Base-by-base conservation (phyloP, 1,284 basidiomycete genomes). In the Coniferiporia weirii region DNA sequence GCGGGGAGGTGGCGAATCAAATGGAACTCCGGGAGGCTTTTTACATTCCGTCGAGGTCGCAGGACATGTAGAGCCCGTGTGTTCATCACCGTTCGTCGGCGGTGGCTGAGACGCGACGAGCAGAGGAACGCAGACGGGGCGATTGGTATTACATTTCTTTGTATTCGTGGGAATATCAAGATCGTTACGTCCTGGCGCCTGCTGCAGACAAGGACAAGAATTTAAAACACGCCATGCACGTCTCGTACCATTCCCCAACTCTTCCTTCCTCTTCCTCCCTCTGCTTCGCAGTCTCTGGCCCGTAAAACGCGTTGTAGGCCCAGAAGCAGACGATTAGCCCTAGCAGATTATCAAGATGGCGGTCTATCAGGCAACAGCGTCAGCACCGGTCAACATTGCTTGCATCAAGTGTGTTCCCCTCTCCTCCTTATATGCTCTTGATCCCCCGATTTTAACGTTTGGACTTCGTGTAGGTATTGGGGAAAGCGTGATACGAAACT, bases 401-500 rank as follows among this genome's bases (percentile, higher is more conserved):
- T 92, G 91, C 71, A 95, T 97, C 78, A 98, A 98, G 93, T 94
- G 64, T 68, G 83, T 69, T 63, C 58, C 60, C 19, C 50, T 49
- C 59, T 32, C 46, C 58, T 22, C 19, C 12, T 60, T 32, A 52
- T 36, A 45, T 46, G 44, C 44, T 52, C 15, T 54, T 12, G 48
- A n/a, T 22, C 22, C 20, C 32, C 20, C 46, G 27, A 32, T 45
- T 38, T 35, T 58, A 52, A 65, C 40, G 67, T 8, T 36, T 61
- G 54, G 67, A 55, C 56, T 43, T 43, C 53, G n/a, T 46, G 27
- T 62, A 95, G 93, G 71, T 96, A 95, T 79, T 99, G 96, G 96
- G 96, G 96, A 65, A 99, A 99, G 77, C 89, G 95, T 65, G 91
- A 98, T 75, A 95, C 93, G 8, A 84, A 87, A 66, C 85, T 99